Evolutionary conservation across 352 stramenopile species (phyloP).

Genomic region (Globisporangium radiosum): DNA sequence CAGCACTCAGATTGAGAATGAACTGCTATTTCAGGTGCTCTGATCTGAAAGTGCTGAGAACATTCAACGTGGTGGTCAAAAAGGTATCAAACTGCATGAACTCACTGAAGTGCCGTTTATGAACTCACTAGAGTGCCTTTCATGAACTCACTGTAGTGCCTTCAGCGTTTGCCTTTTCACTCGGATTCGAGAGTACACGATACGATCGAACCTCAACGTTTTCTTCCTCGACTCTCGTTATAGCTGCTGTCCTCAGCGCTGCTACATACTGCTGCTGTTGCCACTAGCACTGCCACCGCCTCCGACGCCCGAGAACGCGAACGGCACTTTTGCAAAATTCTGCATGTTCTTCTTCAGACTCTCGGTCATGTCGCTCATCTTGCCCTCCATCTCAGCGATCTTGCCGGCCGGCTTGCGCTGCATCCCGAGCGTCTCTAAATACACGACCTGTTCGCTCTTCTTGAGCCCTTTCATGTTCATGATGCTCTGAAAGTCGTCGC

Average conservation of each 20-base stretch:
- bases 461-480: slow-evolving; percentile 94
- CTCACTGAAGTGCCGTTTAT: neutral
- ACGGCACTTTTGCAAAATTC: slow-evolving; percentile 74
- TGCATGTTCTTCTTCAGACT: slow-evolving; percentile 85
- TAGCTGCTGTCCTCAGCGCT: neutral
- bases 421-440: slow-evolving; percentile 60
- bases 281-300: slow-evolving; percentile 12
- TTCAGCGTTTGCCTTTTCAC: neutral
- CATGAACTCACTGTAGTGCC: too few species aligned
- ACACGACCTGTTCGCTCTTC: slow-evolving; percentile 61
- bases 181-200: too few species aligned
- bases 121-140: neutral
- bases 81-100: too few species aligned
- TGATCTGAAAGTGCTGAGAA: slow-evolving; percentile 3
- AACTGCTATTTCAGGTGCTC: neutral
- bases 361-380: slow-evolving; percentile 85
- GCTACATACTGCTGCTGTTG: slow-evolving; percentile 1
- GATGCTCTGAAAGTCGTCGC: slow-evolving; percentile 90
- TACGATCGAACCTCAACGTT: too few species aligned
- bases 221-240: too few species aligned
- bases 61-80: neutral
- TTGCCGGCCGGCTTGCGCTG: slow-evolving; percentile 56
- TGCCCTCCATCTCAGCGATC: slow-evolving; percentile 79
- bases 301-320: slow-evolving; percentile 39
- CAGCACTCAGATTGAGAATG: neutral